Percentiles rank a stretch among this genome's conserved stretches.
These are phyloP conservation scores for Grigorovia transvaalensis DNA, from an alignment of 805 yeast species.

Conservation along the genomic window DNA sequence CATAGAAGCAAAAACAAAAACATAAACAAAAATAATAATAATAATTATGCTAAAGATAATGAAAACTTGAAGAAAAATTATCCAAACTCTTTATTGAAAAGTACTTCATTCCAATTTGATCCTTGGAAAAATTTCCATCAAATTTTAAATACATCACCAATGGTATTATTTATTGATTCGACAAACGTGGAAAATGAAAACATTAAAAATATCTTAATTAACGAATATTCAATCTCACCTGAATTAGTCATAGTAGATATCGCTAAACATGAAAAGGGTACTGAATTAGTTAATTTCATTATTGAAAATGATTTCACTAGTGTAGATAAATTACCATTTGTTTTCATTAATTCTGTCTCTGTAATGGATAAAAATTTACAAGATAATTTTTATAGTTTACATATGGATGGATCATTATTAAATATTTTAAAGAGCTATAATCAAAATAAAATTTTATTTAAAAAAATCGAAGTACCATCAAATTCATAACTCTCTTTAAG, in stretches of 20 bases:
- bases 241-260: slow-evolving; percentile 65
- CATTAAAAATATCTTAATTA: slow-evolving; percentile 52
- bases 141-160: slow-evolving; percentile 55
- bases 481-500: slow-evolving; percentile 10
- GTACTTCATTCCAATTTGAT: not conserved
- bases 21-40: no score
- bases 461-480: slow-evolving; percentile 18
- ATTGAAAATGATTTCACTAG: slow-evolving; percentile 4
- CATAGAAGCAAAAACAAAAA: not conserved
- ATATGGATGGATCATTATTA: slow-evolving; percentile 12
- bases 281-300: slow-evolving; percentile 58
- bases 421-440: slow-evolving; percentile 12
- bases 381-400: slow-evolving; percentile 7
- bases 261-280: slow-evolving; percentile 67
- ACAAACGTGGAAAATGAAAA: slow-evolving; percentile 28
- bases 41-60: not conserved
- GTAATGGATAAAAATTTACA: slow-evolving; percentile 8
- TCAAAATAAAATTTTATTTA: slow-evolving; percentile 13
- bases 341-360: slow-evolving; percentile 20
- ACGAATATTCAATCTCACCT: slow-evolving; percentile 62
- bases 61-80: no score
- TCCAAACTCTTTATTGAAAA: not conserved
- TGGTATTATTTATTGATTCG: slow-evolving; percentile 42
- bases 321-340: slow-evolving; percentile 11
- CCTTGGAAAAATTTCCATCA: slow-evolving; percentile 29